Percentiles rank a stretch among this genome's conserved stretches.
Conservation (phyloP, 768 basidiomycete genomes). For the Fomitopsis serialis region DNA sequence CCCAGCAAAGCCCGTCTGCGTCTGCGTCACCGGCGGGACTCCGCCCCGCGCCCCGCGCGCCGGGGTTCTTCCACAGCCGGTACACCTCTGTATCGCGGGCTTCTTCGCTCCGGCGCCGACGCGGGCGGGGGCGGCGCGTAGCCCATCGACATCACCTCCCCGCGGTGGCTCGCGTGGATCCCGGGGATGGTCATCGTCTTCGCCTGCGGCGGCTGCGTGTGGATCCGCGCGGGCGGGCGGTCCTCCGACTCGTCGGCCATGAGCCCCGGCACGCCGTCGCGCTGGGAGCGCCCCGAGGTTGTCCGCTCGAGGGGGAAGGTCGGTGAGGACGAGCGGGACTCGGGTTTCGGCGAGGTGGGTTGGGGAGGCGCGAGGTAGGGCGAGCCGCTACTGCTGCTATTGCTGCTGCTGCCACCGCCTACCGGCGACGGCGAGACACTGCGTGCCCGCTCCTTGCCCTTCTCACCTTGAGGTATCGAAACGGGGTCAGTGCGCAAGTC, state of each 20-base stretch:
- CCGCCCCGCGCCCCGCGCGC: constrained; percentile 5
- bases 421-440: constrained; percentile 5
- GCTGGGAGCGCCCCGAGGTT: constrained; percentile 19
- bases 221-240: constrained; percentile 44
- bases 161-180: constrained; percentile 80
- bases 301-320: constrained; percentile 33
- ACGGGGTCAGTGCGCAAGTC: constrained; percentile 27
- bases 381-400: neutral
- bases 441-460: constrained; percentile 16
- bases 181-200: constrained; percentile 85
- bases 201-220: constrained; percentile 67
- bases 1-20: constrained; percentile 15
- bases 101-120: constrained; percentile 34
- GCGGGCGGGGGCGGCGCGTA: constrained; percentile 47
- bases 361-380: constrained; percentile 1
- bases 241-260: constrained; percentile 25
- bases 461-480: constrained; percentile 23
- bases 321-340: constrained; percentile 13
- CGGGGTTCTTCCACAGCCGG: constrained; percentile 66
- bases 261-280: constrained; percentile 6
- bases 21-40: constrained; percentile 10
- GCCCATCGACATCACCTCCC: constrained; percentile 83
- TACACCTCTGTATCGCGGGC: constrained; percentile 64
- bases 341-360: neutral
- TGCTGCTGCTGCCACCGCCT: too few relatives aligned